Evolutionary conservation across 208 protist genomes (phyloP).

Genomic region (Trypanosoma lewisi): DNA sequence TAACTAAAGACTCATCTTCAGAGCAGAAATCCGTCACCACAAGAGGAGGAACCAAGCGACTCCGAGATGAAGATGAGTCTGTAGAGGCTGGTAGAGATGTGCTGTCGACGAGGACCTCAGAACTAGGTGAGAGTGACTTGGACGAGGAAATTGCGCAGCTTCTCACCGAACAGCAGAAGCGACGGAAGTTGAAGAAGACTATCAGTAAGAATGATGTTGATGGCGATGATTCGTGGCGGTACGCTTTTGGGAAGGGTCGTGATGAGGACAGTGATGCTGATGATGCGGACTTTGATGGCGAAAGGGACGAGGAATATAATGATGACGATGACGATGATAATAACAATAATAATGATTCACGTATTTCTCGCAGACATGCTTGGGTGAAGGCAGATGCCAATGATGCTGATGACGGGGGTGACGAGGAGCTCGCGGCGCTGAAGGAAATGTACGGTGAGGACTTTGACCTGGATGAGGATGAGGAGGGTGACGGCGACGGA

Average conservation of each 20-base stretch:
- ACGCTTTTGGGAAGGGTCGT: slow-evolving; percentile 74
- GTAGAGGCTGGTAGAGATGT: slow-evolving; percentile 20
- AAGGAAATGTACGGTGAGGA: slow-evolving; percentile 88
- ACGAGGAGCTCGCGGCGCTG: slow-evolving; percentile 79
- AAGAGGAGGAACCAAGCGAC: not conserved
- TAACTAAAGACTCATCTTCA: slow-evolving; percentile 25
- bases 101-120: slow-evolving; percentile 33
- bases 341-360: slow-evolving; percentile 32
- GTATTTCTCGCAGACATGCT: slow-evolving; percentile 28
- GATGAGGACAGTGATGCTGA: slow-evolving; percentile 36
- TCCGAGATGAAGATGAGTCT: slow-evolving; percentile 9
- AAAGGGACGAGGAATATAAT: slow-evolving; percentile 28
- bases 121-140: slow-evolving; percentile 72
- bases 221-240: slow-evolving; percentile 63
- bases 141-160: slow-evolving; percentile 78
- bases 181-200: slow-evolving; percentile 2
- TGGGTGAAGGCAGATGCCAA: slow-evolving; percentile 13
- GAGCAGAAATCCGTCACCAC: slow-evolving; percentile 8
- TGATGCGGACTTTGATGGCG: slow-evolving; percentile 34
- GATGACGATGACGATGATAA: slow-evolving; percentile 44
- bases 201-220: slow-evolving; percentile 10
- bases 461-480: slow-evolving; percentile 50
- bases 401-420: slow-evolving; percentile 31
- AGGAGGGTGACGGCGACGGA: slow-evolving; percentile 60
- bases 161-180: slow-evolving; percentile 34